These are phyloP conservation scores for Xylaria sp. DNA, from an alignment of 2,329 filamentous ascomycete genomes.

Conservation along the genomic window DNA sequence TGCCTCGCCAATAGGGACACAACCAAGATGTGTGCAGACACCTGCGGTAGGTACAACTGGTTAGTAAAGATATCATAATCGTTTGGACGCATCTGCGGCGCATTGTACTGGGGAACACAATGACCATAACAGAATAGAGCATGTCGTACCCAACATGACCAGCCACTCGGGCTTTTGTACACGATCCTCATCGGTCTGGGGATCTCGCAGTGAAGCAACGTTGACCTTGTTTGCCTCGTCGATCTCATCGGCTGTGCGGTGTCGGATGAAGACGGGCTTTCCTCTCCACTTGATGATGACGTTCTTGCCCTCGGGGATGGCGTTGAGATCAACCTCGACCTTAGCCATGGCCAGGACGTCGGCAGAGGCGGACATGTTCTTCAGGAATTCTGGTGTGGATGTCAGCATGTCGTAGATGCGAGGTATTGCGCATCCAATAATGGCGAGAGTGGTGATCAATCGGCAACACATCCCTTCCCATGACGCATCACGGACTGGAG, in stretches of 20 bases:
- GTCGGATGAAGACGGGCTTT: slow-evolving; percentile 99
- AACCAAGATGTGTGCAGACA: slow-evolving; percentile 99
- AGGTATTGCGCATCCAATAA: background rate
- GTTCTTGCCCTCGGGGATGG: slow-evolving; percentile 99
- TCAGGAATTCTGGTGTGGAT: slow-evolving; percentile 83
- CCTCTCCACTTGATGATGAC: slow-evolving; percentile 99
- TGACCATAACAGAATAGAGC: slow-evolving; percentile 29
- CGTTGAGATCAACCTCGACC: slow-evolving; percentile 92
- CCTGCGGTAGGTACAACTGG: slow-evolving; percentile 59
- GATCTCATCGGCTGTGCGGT: slow-evolving; percentile 94
- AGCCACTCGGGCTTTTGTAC: slow-evolving; percentile 99
- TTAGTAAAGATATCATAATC: slow-evolving; percentile 32
- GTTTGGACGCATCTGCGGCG: background rate
- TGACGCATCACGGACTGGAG: background rate
- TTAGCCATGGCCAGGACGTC: slow-evolving; percentile 99
- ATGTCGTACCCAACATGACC: slow-evolving; percentile 86
- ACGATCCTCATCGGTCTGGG: slow-evolving; percentile 88
- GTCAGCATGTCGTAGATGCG: slow-evolving; percentile 38
- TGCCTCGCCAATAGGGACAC: slow-evolving; percentile 98
- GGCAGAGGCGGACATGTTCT: slow-evolving; percentile 99
- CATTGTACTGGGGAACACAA: background rate
- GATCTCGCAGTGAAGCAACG: slow-evolving; percentile 85
- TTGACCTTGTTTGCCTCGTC: slow-evolving; percentile 91
- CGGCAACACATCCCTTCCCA: too few relatives aligned
- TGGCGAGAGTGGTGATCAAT: too few relatives aligned